Percentiles rank a stretch among this genome's conserved stretches.
Conservation (phyloP, 2,329 filamentous ascomycete genomes). For the Rutstroemia sp. region DNA sequence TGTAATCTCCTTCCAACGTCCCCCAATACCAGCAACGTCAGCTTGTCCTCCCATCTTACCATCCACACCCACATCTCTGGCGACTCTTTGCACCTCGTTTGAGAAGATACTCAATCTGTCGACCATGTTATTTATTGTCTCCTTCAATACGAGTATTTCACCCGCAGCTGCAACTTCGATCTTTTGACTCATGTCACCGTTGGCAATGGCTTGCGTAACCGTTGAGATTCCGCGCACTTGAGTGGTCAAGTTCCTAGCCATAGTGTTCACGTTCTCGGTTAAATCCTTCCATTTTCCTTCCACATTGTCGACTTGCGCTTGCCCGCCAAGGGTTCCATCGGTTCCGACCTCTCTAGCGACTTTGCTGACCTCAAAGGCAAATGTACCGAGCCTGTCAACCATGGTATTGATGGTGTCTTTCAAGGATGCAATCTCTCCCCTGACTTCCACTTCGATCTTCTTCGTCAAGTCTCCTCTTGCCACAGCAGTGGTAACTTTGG, state of each 20-base stretch:
- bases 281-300: slow-evolving; percentile 98
- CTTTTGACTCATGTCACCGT: slow-evolving; percentile 91
- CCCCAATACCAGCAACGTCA: slow-evolving; percentile 85
- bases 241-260: slow-evolving; percentile 60
- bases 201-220: slow-evolving; percentile 89
- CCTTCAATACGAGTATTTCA: slow-evolving; percentile 88
- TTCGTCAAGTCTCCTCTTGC: slow-evolving; percentile 89
- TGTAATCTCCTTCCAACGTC: slow-evolving; percentile 97
- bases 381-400: slow-evolving; percentile 94
- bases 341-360: slow-evolving; percentile 94
- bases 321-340: slow-evolving; percentile 87
- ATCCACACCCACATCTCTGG: slow-evolving; percentile 93
- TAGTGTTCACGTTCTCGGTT: slow-evolving; percentile 81
- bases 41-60: slow-evolving; percentile 98
- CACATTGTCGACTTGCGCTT: slow-evolving; percentile 88
- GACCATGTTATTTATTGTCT: slow-evolving; percentile 99
- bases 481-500: slow-evolving; percentile 91
- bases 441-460: slow-evolving; percentile 90
- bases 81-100: slow-evolving; percentile 89
- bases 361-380: slow-evolving; percentile 93
- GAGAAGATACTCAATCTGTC: slow-evolving; percentile 92
- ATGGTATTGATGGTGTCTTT: slow-evolving; percentile 99
- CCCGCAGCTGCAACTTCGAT: slow-evolving; percentile 93
- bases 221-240: slow-evolving; percentile 87
- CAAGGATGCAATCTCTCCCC: slow-evolving; percentile 88